Evolutionary conservation across 2,329 filamentous ascomycete species (phyloP), one percentile per base, ranked within the genome.

Genomic region (Coniochaeta sp.): DNA sequence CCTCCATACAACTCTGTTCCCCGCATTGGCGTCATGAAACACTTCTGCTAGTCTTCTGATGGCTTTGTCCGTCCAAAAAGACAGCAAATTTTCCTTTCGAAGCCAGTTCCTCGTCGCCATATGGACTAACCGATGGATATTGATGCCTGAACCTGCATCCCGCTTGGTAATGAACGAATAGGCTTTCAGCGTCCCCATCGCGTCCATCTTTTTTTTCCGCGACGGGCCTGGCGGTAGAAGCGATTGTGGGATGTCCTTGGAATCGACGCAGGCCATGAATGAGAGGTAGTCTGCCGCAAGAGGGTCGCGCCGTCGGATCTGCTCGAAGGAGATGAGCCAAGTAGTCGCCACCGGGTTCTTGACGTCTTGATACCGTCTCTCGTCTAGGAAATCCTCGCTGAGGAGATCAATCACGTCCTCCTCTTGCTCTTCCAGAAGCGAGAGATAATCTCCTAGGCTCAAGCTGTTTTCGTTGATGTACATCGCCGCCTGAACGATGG

Each of bases 271-370:
- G 12, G 70, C 67, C 65, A 75, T 72, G 14, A 72, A 71, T 12
- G 65, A 72, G 24, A 76, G 64, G 57, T 71, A 71, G 17, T 73
- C 66, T 1, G 66, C 66, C 7, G 74, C 74, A n/a, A 73, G 58
- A 19, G 59, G 47, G 61, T 76, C 62, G 16, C 64, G 36, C 22
- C 60, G 50, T 47, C 63, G 66, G 26, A 76, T 74, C 43, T 72
- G 66, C 11, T 70, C 60, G 55, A 76, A 75, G 11, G 71, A 74
- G 31, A 76, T 69, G 5, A 71, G 64, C 72, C 70, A 76, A 26
- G 72, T 74, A 1, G 65, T 68, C 3, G 67, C 67, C 0, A 75
- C 60, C 0, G 70, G 66, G 55, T 74, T 74, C 12, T 60, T 17
- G 1, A 61, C 64, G 1, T 34, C 58, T 8, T 60, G 54, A 55